phyloP scores from a whole-genome alignment of 208 protist species.

The Porcisia deanei region DNA sequence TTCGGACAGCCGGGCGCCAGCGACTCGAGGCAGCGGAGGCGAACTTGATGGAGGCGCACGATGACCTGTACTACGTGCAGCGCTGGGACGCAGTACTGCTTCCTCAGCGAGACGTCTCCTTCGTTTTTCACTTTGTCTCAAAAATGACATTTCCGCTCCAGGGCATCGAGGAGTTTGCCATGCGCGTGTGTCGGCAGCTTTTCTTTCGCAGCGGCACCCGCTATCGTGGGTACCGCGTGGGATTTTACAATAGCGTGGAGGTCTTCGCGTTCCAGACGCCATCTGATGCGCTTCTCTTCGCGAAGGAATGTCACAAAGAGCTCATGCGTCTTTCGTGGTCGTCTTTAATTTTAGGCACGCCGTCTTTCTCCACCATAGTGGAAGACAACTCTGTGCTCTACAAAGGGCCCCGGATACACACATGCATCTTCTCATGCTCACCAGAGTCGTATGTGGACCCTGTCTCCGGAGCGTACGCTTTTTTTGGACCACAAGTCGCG shows the following conservation, averaged over 20 bases:
- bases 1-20: conserved; percentile 60
- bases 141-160: conserved; percentile 37
- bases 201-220: conserved; percentile 41
- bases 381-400: conserved; percentile 60
- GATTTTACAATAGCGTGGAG: conserved; percentile 48
- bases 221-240: conserved; percentile 59
- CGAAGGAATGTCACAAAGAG: conserved; percentile 69
- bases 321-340: conserved; percentile 62
- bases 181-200: conserved; percentile 69
- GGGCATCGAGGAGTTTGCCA: conserved; percentile 65
- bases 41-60: conserved; percentile 81
- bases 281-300: conserved; percentile 63
- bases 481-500: conserved; percentile 67
- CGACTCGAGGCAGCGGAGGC: conserved; percentile 73
- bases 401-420: conserved; percentile 84
- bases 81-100: conserved; percentile 67
- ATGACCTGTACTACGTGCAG: conserved; percentile 79
- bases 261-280: conserved; percentile 80
- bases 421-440: conserved; percentile 77
- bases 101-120: conserved; percentile 74
- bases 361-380: conserved; percentile 46
- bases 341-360: conserved; percentile 23
- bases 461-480: conserved; percentile 55
- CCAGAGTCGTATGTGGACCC: conserved; percentile 72
- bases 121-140: conserved; percentile 81